Conservation (phyloP, 2,329 filamentous ascomycete genomes). For the Lecanosticta acicola region DNA sequence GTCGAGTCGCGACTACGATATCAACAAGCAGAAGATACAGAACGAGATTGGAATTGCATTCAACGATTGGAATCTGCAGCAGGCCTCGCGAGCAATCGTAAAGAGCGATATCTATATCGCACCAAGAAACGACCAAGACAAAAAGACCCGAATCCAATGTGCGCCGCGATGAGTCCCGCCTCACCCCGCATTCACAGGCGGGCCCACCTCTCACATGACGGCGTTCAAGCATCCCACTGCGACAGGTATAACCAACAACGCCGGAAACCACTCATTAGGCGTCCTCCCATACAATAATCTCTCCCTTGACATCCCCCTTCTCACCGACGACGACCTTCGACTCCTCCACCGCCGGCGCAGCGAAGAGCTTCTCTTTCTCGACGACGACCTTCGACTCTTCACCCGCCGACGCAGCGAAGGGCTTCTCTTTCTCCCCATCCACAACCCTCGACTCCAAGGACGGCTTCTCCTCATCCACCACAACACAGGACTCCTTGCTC, state of each 20-base stretch:
- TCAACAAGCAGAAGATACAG: too few species aligned
- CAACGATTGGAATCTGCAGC: too few species aligned
- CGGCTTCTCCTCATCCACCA: conserved; percentile 19
- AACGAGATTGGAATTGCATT: too few species aligned
- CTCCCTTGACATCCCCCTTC: conserved; percentile 17
- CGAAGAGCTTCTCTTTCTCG: conserved; percentile 3
- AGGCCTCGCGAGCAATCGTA: too few species aligned
- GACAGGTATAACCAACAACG: too few species aligned
- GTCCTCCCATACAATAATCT: conserved; percentile 29
- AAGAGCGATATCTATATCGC: too few species aligned
- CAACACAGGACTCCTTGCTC: conserved; percentile 27
- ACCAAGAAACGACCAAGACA: not conserved
- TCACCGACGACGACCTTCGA: conserved; percentile 4
- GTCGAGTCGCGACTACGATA: too few species aligned
- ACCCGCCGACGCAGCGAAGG: conserved; percentile 1
- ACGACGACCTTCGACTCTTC: conserved; percentile 4
- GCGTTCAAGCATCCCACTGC: not conserved
- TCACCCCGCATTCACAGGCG: not conserved
- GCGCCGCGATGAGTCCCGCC: not conserved
- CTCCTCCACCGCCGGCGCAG: too few species aligned
- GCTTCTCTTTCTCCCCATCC: conserved; percentile 5
- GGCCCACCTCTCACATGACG: not conserved
- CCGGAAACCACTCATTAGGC: too few species aligned
- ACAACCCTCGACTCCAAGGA: conserved; percentile 3
- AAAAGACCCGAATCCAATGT: not conserved